A percentile compares a stretch with the other conserved stretches of the same genome.
These are phyloP conservation scores for Botrytis cinerea DNA, from an alignment of 2,329 filamentous ascomycete species.

Conservation along the genomic window DNA sequence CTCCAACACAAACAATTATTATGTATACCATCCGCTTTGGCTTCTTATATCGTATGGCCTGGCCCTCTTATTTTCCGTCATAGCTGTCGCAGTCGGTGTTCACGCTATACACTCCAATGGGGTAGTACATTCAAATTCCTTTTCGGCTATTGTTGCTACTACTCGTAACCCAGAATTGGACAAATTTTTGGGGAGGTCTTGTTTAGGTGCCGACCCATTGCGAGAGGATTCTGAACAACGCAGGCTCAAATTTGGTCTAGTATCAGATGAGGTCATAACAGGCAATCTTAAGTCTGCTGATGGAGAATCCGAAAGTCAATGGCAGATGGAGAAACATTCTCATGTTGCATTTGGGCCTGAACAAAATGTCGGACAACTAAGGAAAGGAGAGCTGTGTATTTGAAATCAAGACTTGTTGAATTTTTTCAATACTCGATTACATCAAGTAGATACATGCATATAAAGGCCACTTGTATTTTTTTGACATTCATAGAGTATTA, in stretches of 20 bases:
- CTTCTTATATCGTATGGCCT: conserved; percentile 23
- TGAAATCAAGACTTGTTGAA: background rate
- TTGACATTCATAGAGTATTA: background rate
- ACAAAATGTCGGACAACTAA: background rate
- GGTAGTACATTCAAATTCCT: conserved; percentile 27
- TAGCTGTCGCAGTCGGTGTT: conserved; percentile 19
- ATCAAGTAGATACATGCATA: background rate
- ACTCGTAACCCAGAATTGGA: conserved; percentile 28
- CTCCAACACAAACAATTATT: conserved; percentile 23
- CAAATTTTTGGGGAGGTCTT: conserved; percentile 5
- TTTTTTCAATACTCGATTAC: background rate
- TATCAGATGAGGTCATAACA: background rate
- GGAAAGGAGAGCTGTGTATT: background rate
- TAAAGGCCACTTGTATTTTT: background rate
- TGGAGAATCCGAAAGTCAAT: background rate
- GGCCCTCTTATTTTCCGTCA: conserved; percentile 17
- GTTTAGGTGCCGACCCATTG: conserved; percentile 17
- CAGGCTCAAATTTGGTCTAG: conserved; percentile 1
- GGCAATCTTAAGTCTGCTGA: background rate
- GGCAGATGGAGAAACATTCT: background rate
- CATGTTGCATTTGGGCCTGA: conserved; percentile 15
- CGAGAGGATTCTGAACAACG: background rate
- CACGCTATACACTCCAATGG: conserved; percentile 27
- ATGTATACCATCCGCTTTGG: conserved; percentile 21
- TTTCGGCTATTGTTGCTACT: conserved; percentile 30